Evolutionary conservation across 2,329 filamentous ascomycete genomes (phyloP), one percentile per base, ranked within the genome.

Genomic region (Cladosporium sp.): DNA sequence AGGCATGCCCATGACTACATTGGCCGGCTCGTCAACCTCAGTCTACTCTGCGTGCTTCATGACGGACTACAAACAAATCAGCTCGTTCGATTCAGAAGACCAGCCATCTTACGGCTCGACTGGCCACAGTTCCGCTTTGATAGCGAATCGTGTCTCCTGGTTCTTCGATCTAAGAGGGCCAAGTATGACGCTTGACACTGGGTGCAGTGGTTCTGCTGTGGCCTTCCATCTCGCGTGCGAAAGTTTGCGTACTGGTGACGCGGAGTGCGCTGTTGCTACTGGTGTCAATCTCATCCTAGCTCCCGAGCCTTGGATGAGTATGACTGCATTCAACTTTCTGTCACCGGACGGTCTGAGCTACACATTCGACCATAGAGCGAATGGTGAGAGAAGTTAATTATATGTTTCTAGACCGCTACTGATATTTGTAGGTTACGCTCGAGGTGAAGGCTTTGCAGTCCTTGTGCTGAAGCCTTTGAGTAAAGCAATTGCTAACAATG

Each of bases 331-430:
- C 19, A 54, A 59, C 1, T 65, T 68, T 61, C 53, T 70, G 6
- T 67, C 64, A 5, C 64, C 66, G 1, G 60, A 59, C 14, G 68
- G 69, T 3, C 46, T 55, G 32, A 58, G 51, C 41, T 56, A 52
- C 14, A 67, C 65, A 4, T 72, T 66, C 45, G 63, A 66, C 9
- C 64, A 59, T 2, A 56, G 60, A 3, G 78, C 75, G 0, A 66
- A 79, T 58, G 78, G 77, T 8, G 78, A 72, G 35, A 14, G 4
- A 11, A 38, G 11, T 9, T n/a, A n/a, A n/a, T n/a, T n/a, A n/a
- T n/a, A 71, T 72, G 1, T 66, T 68, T 0, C 56, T 83, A 0
- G 62, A 82, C 0, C 22, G 22, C 56, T 84, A 0, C 56, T 58
- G 42, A 49, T 13, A 9, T 13, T 59, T 4, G 34, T 22, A 32